Percentiles rank a stretch among this genome's conserved stretches.
phyloP scores from a whole-genome alignment of 1,284 basidiomycete species.

The Ceratobasidium sp. region DNA sequence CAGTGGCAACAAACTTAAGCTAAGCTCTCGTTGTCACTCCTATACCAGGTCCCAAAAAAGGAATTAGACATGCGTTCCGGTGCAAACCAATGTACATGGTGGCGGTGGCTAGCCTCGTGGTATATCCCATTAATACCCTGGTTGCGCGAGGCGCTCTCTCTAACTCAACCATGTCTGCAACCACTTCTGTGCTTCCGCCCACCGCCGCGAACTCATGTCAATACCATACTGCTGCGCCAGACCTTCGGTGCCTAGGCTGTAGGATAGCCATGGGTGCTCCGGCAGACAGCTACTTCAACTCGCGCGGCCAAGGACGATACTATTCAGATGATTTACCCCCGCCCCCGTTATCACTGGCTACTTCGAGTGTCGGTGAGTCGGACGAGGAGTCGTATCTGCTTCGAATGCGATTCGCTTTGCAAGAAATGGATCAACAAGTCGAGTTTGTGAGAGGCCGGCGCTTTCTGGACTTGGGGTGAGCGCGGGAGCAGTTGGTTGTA shows the following conservation, averaged over 20 bases:
- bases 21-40: background rate
- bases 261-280: conserved; percentile 39
- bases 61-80: background rate
- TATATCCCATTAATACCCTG: background rate
- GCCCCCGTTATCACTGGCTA: background rate
- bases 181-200: background rate
- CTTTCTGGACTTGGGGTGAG: conserved; percentile 46
- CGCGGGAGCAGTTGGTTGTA: background rate
- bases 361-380: conserved; percentile 15
- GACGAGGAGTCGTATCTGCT: conserved; percentile 42
- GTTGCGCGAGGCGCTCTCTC: background rate
- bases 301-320: conserved; percentile 9
- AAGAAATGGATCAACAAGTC: conserved; percentile 29
- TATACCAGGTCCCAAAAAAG: background rate
- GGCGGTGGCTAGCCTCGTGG: conserved; percentile 16
- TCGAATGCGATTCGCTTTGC: conserved; percentile 35
- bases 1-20: background rate
- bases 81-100: background rate
- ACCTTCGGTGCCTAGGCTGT: conserved; percentile 28
- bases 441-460: conserved; percentile 27
- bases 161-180: conserved; percentile 6
- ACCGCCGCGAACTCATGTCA: background rate
- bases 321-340: background rate
- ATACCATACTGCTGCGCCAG: conserved; percentile 6
- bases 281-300: conserved; percentile 31